Evolutionary conservation across 176 grass and related monocot genomes (phyloP).

Genomic region (Oryza meyeriana): DNA sequence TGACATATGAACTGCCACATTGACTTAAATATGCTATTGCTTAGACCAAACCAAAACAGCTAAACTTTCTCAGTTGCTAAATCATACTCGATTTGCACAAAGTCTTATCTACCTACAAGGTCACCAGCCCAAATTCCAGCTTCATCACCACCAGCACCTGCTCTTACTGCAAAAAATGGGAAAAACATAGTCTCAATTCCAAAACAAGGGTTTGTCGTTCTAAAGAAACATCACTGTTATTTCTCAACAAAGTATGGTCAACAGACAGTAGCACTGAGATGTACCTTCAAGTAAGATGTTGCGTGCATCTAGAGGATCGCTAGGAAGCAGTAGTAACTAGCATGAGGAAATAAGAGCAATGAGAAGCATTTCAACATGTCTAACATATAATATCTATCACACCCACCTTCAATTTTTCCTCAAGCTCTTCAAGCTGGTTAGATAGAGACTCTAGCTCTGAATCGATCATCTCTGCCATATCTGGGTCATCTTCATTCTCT

Average conservation of each 20-base stretch:
- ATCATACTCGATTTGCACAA: conserved; percentile 32
- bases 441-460: conserved; percentile 74
- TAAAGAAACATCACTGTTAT: background rate
- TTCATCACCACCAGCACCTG: conserved; percentile 92
- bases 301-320: conserved; percentile 82
- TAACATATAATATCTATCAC: background rate
- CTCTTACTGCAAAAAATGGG: conserved; percentile 76
- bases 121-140: conserved; percentile 98
- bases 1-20: background rate
- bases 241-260: background rate
- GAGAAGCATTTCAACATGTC: conserved; percentile 9
- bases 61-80: conserved; percentile 11
- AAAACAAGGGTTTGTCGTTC: background rate
- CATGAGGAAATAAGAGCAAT: conserved; percentile 27
- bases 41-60: conserved; percentile 2
- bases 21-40: conserved; percentile 24
- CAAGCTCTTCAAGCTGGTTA: conserved; percentile 71
- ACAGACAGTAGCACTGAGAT: background rate
- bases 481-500: conserved; percentile 62
- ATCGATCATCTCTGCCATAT: conserved; percentile 91
- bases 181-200: conserved; percentile 16
- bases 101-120: conserved; percentile 96
- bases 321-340: conserved; percentile 82
- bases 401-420: conserved; percentile 76
- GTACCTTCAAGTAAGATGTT: conserved; percentile 99